Percentiles rank a stretch among this genome's conserved stretches.
Conservation (phyloP, 805 yeast species). For the Yamadazyma tumulicola region DNA sequence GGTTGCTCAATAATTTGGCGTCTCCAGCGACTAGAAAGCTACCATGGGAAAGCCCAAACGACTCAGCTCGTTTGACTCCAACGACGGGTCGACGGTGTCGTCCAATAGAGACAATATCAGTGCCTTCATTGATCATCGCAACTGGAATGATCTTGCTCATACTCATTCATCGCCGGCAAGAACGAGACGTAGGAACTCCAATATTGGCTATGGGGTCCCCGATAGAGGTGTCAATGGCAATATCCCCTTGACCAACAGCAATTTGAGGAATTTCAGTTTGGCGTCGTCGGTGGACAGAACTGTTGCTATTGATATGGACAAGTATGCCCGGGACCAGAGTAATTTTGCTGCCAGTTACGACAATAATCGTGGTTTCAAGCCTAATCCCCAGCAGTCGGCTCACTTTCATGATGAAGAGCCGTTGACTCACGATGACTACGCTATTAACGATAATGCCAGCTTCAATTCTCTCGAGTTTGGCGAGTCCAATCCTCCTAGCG, state of each 20-base stretch:
- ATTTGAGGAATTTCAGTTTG: conserved; percentile 25
- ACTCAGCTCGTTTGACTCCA: conserved; percentile 3
- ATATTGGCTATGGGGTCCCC: neutral
- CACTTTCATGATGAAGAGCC: conserved; percentile 1
- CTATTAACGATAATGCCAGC: conserved; percentile 13
- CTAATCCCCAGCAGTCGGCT: neutral
- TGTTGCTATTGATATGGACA: conserved; percentile 40
- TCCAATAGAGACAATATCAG: conserved; percentile 11
- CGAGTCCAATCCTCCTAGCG: conserved; percentile 61
- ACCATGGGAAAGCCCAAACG: conserved; percentile 1
- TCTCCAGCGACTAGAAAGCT: no score
- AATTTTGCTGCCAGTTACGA: conserved; percentile 1
- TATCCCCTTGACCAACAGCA: conserved; percentile 37
- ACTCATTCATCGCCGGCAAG: conserved; percentile 28
- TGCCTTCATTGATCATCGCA: conserved; percentile 31
- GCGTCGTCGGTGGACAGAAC: conserved; percentile 7
- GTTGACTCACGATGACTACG: conserved; percentile 1
- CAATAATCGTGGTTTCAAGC: neutral
- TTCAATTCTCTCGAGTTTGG: conserved; percentile 39
- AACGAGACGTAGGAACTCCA: conserved; percentile 20
- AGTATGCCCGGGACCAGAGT: conserved; percentile 29
- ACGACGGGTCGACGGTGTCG: conserved; percentile 10
- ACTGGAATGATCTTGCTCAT: conserved; percentile 24
- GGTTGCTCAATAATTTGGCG: no score
- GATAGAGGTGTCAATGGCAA: neutral